phyloP scores from a whole-genome alignment of 2,329 filamentous ascomycete genomes.

The Chaetomium globosum region DNA sequence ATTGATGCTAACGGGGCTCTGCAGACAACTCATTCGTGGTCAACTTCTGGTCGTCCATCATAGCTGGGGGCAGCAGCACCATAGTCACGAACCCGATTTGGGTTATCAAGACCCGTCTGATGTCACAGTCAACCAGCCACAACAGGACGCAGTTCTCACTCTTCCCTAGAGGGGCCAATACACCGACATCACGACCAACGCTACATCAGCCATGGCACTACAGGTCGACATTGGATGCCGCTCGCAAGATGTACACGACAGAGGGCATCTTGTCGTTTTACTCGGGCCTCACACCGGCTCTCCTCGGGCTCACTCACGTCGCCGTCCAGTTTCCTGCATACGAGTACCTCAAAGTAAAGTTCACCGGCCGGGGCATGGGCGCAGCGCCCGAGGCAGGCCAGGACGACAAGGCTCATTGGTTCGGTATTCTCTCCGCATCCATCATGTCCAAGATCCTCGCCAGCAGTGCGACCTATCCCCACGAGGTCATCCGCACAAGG shows the following conservation, averaged over 20 bases:
- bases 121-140: constrained; percentile 74
- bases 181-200: constrained; percentile 57
- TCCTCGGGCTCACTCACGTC: constrained; percentile 90
- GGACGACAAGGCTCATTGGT: constrained; percentile 68
- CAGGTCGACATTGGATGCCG: constrained; percentile 83
- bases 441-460: constrained; percentile 93
- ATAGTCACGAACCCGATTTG: constrained; percentile 96
- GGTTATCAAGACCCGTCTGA: constrained; percentile 98
- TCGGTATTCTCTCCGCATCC: constrained; percentile 83
- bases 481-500: constrained; percentile 91
- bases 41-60: constrained; percentile 85
- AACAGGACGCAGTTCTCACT: constrained; percentile 51
- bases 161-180: constrained; percentile 55
- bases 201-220: constrained; percentile 86
- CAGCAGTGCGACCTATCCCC: constrained; percentile 93
- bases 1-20: constrained; percentile 12
- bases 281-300: constrained; percentile 86
- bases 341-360: constrained; percentile 86
- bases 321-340: constrained; percentile 97
- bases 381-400: constrained; percentile 59
- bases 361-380: constrained; percentile 89
- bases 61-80: constrained; percentile 90
- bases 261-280: constrained; percentile 93
- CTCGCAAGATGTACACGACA: constrained; percentile 89
- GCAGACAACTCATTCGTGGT: constrained; percentile 75